phyloP scores from a whole-genome alignment of 2,329 filamentous ascomycete species.

The Nemania diffusa region DNA sequence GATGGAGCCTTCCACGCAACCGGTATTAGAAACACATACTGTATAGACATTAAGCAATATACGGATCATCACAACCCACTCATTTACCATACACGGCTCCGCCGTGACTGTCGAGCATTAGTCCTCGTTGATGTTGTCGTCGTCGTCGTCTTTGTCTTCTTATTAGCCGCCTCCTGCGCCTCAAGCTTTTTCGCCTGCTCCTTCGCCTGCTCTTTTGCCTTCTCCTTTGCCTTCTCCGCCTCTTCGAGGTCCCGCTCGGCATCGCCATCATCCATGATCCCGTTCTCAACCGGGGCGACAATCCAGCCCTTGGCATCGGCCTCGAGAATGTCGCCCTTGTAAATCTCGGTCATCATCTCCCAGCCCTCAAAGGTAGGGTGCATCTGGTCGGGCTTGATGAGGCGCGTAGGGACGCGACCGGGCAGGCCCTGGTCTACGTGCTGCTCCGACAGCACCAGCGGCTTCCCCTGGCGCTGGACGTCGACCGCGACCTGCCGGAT shows the following conservation, averaged over 20 bases:
- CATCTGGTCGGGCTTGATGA: conserved; percentile 41
- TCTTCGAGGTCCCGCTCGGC: conserved; percentile 37
- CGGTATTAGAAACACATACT: conserved; percentile 1
- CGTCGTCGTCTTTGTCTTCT: neutral
- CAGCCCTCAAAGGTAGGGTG: conserved; percentile 38
- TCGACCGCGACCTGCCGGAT: conserved; percentile 46
- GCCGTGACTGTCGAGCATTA: conserved; percentile 15
- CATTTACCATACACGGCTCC: neutral
- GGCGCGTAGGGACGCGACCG: conserved; percentile 36
- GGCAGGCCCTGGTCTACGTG: conserved; percentile 46
- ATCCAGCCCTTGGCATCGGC: conserved; percentile 37
- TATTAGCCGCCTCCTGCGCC: neutral
- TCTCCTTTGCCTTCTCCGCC: neutral
- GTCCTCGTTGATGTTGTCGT: neutral
- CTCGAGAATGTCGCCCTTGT: conserved; percentile 37
- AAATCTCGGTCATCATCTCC: conserved; percentile 39
- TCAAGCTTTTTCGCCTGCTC: neutral
- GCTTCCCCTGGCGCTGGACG: conserved; percentile 41
- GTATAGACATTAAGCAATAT: conserved; percentile 20
- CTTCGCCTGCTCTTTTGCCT: neutral
- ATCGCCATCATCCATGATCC: conserved; percentile 36
- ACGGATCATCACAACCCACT: neutral
- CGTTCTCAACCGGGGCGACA: conserved; percentile 32
- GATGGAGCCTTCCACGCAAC: neutral
- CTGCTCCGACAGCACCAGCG: conserved; percentile 43